Conservation (phyloP, 1,139 yeast species). For the Taphrina deformans region DNA sequence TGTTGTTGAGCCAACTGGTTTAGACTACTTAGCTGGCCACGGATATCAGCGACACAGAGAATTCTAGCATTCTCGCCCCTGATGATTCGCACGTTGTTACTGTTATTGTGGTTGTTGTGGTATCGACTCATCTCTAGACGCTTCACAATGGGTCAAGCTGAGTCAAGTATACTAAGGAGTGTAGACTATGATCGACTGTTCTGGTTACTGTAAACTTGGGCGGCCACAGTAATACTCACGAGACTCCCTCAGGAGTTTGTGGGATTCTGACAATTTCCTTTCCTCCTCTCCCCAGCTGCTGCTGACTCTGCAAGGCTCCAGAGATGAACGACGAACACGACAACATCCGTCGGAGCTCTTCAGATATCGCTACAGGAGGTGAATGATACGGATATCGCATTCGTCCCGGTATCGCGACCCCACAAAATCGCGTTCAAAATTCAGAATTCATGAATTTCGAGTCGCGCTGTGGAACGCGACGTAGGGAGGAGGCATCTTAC, state of each 20-base stretch:
- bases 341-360: neutral
- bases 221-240: constrained; percentile 1
- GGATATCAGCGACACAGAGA: constrained; percentile 51
- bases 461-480: neutral
- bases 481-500: neutral
- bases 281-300: neutral
- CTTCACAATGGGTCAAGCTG: neutral
- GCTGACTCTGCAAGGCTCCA: neutral
- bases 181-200: no score
- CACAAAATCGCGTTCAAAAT: neutral
- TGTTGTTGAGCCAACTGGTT: constrained; percentile 53
- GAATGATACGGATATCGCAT: neutral
- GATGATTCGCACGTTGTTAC: constrained; percentile 7
- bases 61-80: constrained; percentile 43
- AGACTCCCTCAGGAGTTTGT: constrained; percentile 4
- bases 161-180: no score
- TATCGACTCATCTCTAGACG: constrained; percentile 15
- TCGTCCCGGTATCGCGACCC: neutral
- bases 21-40: constrained; percentile 51
- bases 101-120: constrained; percentile 17
- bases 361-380: no score
- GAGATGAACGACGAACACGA: neutral
- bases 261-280: constrained; percentile 7
- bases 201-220: neutral
- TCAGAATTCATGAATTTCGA: neutral